Conservation (phyloP, 2,329 filamentous ascomycete genomes). For the Zymoseptoria ardabiliae region DNA sequence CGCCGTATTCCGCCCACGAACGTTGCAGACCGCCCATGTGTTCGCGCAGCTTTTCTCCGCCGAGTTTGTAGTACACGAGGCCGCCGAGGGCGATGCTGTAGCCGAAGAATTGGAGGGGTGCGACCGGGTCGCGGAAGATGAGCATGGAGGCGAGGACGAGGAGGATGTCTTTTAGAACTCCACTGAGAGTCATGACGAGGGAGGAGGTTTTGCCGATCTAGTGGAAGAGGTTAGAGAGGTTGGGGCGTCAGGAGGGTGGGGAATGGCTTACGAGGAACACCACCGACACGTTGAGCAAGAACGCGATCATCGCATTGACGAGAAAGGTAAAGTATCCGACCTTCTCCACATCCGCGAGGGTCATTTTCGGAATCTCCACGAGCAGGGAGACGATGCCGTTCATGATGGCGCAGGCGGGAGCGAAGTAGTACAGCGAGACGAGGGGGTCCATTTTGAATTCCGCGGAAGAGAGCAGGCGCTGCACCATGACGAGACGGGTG, state of each 20-base stretch:
- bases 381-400: constrained; percentile 67
- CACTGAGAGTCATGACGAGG: constrained; percentile 77
- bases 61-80: constrained; percentile 82
- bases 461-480: constrained; percentile 69
- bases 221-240: constrained; percentile 2
- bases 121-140: constrained; percentile 71
- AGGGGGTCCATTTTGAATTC: constrained; percentile 91
- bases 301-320: constrained; percentile 69
- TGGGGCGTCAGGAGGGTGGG: background rate
- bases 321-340: constrained; percentile 68
- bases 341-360: constrained; percentile 61
- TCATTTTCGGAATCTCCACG: constrained; percentile 64
- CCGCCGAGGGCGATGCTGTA: constrained; percentile 73
- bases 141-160: constrained; percentile 73
- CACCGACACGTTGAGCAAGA: constrained; percentile 76
- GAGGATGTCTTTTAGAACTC: constrained; percentile 81
- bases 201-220: constrained; percentile 84
- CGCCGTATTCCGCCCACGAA: constrained; percentile 80
- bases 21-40: constrained; percentile 65
- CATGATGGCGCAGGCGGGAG: constrained; percentile 74
- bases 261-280: constrained; percentile 66
- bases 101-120: constrained; percentile 70
- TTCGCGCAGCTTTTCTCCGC: constrained; percentile 73
- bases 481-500: constrained; percentile 74
- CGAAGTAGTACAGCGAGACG: constrained; percentile 85